Conservation (phyloP, 129 eudicot genomes). For the Lactuca sativa region DNA sequence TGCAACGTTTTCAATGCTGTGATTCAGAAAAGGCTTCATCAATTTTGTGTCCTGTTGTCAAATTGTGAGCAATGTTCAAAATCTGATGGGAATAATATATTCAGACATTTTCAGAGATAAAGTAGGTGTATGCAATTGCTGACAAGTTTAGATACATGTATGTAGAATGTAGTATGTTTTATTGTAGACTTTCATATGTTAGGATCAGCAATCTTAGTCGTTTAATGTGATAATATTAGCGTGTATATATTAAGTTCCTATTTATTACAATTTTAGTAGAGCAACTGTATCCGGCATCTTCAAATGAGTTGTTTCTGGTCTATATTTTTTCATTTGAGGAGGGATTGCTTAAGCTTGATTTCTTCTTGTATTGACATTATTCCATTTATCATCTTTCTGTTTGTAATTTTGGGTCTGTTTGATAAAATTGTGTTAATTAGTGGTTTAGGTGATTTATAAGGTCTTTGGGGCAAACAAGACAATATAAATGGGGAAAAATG, state of each 20-base stretch:
- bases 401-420: neutral
- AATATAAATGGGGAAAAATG: too few relatives aligned
- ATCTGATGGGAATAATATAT: neutral
- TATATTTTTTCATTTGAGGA: conserved; percentile 9
- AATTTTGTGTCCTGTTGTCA: too few relatives aligned
- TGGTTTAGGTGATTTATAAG: neutral
- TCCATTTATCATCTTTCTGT: neutral
- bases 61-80: neutral
- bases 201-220: neutral
- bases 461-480: neutral
- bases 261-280: conserved; percentile 9
- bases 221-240: conserved; percentile 8
- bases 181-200: conserved; percentile 25
- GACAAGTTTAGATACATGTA: neutral
- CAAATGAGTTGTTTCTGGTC: conserved; percentile 6
- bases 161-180: conserved; percentile 11
- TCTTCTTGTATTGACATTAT: neutral
- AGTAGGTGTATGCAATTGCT: neutral
- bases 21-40: neutral
- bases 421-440: neutral
- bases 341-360: neutral
- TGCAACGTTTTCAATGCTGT: neutral
- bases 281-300: conserved; percentile 18
- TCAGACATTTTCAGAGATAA: conserved; percentile 15
- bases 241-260: conserved; percentile 18